Conservation (phyloP, 495 filamentous ascomycete species). For the Tuber microsphaerosporum region DNA sequence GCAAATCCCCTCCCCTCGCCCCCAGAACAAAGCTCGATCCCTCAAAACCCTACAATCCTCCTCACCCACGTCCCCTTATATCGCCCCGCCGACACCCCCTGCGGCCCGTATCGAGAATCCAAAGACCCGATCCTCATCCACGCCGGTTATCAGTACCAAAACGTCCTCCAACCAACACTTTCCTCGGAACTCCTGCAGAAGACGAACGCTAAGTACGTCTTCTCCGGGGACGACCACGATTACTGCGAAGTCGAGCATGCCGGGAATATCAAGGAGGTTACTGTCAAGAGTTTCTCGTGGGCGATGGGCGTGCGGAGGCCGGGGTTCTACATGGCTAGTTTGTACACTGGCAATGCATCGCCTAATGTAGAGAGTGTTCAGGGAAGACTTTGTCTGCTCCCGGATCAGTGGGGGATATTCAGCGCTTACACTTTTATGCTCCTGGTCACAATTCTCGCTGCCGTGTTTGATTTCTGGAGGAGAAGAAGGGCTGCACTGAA, state of each 20-base stretch:
- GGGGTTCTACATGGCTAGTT: slow-evolving; percentile 76
- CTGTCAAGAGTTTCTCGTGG: slow-evolving; percentile 88
- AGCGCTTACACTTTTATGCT: slow-evolving; percentile 63
- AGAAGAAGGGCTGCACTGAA: background rate
- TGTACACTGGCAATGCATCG: slow-evolving; percentile 59
- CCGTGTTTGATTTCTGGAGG: background rate
- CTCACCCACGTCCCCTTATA: slow-evolving; percentile 88
- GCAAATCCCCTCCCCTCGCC: background rate
- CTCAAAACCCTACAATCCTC: slow-evolving; percentile 63
- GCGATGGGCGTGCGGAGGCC: slow-evolving; percentile 92
- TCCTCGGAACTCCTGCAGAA: slow-evolving; percentile 64
- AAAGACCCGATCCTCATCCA: slow-evolving; percentile 69
- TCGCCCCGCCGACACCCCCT: slow-evolving; percentile 70
- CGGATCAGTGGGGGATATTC: slow-evolving; percentile 77
- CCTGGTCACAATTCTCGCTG: slow-evolving; percentile 46
- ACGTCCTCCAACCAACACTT: slow-evolving; percentile 69
- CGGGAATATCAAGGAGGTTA: slow-evolving; percentile 71
- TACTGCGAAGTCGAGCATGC: slow-evolving; percentile 86
- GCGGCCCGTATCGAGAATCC: slow-evolving; percentile 80
- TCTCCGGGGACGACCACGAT: slow-evolving; percentile 97
- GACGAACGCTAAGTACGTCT: slow-evolving; percentile 68
- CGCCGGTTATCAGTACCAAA: slow-evolving; percentile 91
- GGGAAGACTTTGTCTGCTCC: slow-evolving; percentile 83
- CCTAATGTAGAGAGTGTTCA: slow-evolving; percentile 57
- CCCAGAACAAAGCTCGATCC: slow-evolving; percentile 4